Base-by-base conservation (phyloP, 2,329 filamentous ascomycete genomes). In the Chrysoporthe cubensis region DNA sequence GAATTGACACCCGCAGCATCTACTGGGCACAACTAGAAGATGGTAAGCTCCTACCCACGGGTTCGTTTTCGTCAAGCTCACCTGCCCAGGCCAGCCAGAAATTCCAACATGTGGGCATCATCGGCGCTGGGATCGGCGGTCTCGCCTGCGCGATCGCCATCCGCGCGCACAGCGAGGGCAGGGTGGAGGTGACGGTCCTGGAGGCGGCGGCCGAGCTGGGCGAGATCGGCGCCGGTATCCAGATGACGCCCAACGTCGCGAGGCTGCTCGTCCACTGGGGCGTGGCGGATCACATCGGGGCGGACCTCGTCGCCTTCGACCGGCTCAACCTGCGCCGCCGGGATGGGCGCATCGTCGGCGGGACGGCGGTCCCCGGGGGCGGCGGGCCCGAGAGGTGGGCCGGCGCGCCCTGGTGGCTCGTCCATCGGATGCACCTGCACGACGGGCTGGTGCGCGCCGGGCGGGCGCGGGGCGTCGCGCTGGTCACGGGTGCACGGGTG, bases 391-490 rank as follows among this genome's bases (percentile, higher is more conserved):
- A 59, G 43, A 42, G 26, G 2, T 59, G 52, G 26, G 63, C 63
- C 3, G 63, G 54, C 3, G 63, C 63, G 4, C 80, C 78, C 9
- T 83, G 81, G 76, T 83, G 80, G 79, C 75, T 84, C 18, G 82
- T 84, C 13, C 81, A 84, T 61, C 75, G 81, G 21, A 81, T 82
- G 14, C 80, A 84, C 72, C 75, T 85, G 5, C 83, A 84, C 66
- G 75, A 77, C 21, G 80, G 80, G 16, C 73, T 84, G 2, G 77
- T 78, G 14, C 73, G 79, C 32, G 75, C 81, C 16, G 81, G 81
- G 1, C 71, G 75, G 32, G 71, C 75, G 16, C 72, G 77, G 16
- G 82, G 82, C 0, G 80, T 78, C 0, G 71, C 73, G 4, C 73
- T 84, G 42, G 67, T 78, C 37, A 78, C 82, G 13, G 70, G 75